Evolutionary conservation across 1,139 yeast species (phyloP).

Genomic region (Saccharomyces hybrid): DNA sequence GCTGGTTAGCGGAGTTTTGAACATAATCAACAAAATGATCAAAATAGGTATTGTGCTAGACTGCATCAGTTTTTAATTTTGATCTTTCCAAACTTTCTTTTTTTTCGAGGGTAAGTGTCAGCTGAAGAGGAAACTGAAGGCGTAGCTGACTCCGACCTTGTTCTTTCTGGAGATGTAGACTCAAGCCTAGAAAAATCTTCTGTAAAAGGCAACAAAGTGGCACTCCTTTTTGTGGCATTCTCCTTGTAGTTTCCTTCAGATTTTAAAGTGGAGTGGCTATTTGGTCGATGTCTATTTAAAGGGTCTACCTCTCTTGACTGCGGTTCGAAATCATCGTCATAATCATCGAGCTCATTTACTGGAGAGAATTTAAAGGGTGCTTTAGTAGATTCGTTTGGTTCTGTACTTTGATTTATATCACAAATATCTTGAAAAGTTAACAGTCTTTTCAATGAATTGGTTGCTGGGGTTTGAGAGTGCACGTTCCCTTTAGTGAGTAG

Average conservation of each 20-base stretch:
- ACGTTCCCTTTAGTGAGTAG: not conserved
- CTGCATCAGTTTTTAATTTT: not conserved
- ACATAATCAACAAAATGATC: not conserved
- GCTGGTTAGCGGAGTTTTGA: too few relatives aligned
- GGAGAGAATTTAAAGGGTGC: not conserved
- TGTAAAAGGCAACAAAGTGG: too few relatives aligned
- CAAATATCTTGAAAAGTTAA: not conserved
- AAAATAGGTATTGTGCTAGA: too few relatives aligned
- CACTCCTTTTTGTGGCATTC: too few relatives aligned
- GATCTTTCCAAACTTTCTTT: constrained; percentile 10
- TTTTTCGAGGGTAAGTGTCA: not conserved
- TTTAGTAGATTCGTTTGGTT: not conserved
- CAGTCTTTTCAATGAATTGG: not conserved
- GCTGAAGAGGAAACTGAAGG: not conserved
- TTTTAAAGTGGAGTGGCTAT: not conserved
- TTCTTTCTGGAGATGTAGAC: not conserved
- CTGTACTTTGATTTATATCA: too few relatives aligned
- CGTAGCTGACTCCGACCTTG: not conserved
- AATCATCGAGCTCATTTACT: not conserved
- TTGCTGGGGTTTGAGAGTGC: too few relatives aligned
- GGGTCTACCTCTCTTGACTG: not conserved
- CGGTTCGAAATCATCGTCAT: not conserved
- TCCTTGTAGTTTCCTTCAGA: too few relatives aligned
- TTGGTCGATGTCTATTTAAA: not conserved
- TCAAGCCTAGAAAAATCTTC: not conserved